These are phyloP conservation scores for Hypoxylon fragiforme DNA, from an alignment of 495 filamentous ascomycete genomes.

Conservation along the genomic window DNA sequence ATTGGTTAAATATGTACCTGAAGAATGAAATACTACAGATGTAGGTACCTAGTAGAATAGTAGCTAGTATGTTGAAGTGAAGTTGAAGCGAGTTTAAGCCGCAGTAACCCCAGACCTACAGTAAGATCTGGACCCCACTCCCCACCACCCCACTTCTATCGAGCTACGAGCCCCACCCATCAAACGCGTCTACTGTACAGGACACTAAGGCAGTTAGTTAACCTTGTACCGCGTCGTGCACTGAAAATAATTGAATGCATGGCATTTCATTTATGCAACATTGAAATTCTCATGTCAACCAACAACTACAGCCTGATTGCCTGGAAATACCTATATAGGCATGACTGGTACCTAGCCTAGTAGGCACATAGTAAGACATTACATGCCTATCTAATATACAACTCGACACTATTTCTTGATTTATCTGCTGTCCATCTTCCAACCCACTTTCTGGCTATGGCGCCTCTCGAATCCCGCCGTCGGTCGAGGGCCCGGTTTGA, in stretches of 20 bases:
- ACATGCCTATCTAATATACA: too few relatives aligned
- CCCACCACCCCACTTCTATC: too few relatives aligned
- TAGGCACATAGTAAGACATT: too few relatives aligned
- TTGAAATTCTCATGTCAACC: too few relatives aligned
- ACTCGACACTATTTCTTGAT: not conserved
- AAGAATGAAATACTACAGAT: not conserved
- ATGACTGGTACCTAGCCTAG: too few relatives aligned
- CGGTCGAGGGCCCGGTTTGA: constrained; percentile 41
- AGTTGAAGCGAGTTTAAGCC: not conserved
- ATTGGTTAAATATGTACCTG: too few relatives aligned
- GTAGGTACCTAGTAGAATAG: not conserved
- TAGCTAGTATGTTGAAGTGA: not conserved
- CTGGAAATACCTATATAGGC: too few relatives aligned
- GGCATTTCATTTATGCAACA: too few relatives aligned
- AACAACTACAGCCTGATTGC: too few relatives aligned
- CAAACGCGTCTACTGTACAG: constrained; percentile 7
- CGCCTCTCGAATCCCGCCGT: constrained; percentile 34
- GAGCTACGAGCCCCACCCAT: not conserved
- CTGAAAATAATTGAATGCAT: too few relatives aligned
- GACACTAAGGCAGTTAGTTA: too few relatives aligned
- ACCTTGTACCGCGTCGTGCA: not conserved
- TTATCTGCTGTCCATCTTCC: not conserved
- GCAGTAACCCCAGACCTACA: too few relatives aligned
- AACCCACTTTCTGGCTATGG: constrained; percentile 19
- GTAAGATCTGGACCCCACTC: not conserved